phyloP scores from a whole-genome alignment of 805 yeast species.

The Phaffomyces thermotolerans region DNA sequence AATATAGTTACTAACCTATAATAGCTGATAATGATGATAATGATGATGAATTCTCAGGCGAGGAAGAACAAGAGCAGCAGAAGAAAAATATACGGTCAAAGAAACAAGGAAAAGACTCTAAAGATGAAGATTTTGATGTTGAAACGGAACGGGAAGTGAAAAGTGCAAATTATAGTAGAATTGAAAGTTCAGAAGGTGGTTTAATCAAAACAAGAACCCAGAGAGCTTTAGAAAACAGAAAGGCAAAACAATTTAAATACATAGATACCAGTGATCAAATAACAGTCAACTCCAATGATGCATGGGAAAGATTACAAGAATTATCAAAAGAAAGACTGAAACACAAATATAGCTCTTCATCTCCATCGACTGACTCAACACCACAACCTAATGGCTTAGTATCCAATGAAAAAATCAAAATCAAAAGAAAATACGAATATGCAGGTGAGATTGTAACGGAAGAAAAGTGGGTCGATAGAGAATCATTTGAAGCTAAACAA shows the following conservation, averaged over 20 bases:
- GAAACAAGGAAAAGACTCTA: slow-evolving; percentile 17
- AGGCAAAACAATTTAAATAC: slow-evolving; percentile 18
- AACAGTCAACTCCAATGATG: slow-evolving; percentile 39
- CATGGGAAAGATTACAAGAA: slow-evolving; percentile 49
- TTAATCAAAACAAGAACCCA: slow-evolving; percentile 66
- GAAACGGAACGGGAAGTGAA: slow-evolving; percentile 28
- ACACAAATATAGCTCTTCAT: slow-evolving; percentile 14
- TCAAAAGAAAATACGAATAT: slow-evolving; percentile 73
- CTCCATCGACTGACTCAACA: slow-evolving; percentile 5
- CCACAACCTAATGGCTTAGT: slow-evolving; percentile 7
- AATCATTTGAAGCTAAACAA: slow-evolving; percentile 84
- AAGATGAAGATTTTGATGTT: slow-evolving; percentile 28
- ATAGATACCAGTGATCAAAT: slow-evolving; percentile 11
- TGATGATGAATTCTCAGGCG: slow-evolving; percentile 15
- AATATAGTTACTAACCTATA: slow-evolving; percentile 1
- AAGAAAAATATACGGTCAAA: slow-evolving; percentile 4
- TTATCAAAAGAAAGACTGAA: slow-evolving; percentile 24
- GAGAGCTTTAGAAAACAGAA: slow-evolving; percentile 36
- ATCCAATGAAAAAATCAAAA: slow-evolving; percentile 48
- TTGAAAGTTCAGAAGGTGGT: slow-evolving; percentile 55
- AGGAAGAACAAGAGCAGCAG: slow-evolving; percentile 18
- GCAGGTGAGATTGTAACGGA: slow-evolving; percentile 83
- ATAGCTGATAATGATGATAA: slow-evolving; percentile 9
- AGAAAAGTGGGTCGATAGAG: slow-evolving; percentile 65
- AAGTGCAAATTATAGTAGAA: slow-evolving; percentile 35